phyloP scores from a whole-genome alignment of 352 stramenopile species.

The Pythium sp. region DNA sequence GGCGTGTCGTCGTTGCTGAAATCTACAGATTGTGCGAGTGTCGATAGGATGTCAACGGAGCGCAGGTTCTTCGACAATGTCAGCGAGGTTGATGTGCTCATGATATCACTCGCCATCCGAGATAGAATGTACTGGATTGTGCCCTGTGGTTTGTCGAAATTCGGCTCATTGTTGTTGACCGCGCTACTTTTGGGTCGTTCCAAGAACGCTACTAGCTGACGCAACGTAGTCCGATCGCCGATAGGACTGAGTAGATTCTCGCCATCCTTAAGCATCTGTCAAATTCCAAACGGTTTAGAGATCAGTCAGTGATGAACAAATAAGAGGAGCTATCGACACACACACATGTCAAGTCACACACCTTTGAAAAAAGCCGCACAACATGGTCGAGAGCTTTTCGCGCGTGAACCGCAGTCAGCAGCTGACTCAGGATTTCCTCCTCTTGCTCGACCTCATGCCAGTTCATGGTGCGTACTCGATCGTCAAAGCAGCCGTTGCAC shows the following conservation, averaged over 20 bases:
- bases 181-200: constrained; percentile 12
- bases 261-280: constrained; percentile 23
- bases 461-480: constrained; percentile 56
- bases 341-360: constrained; percentile 16
- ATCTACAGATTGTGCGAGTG: constrained; percentile 52
- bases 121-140: constrained; percentile 67
- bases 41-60: constrained; percentile 50
- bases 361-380: constrained; percentile 51
- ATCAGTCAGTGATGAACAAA: constrained; percentile 8
- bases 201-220: constrained; percentile 63
- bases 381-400: constrained; percentile 68
- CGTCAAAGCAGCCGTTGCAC: constrained; percentile 60
- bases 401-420: constrained; percentile 60
- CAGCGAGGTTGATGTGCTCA: constrained; percentile 31
- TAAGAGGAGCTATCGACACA: background rate
- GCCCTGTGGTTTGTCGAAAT: constrained; percentile 24
- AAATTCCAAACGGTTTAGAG: background rate
- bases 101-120: constrained; percentile 44
- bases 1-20: constrained; percentile 7
- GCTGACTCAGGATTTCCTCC: constrained; percentile 51
- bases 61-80: constrained; percentile 55
- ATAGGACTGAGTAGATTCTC: constrained; percentile 56
- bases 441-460: constrained; percentile 63
- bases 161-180: constrained; percentile 13
- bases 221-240: constrained; percentile 57